A percentile compares a stretch with the other conserved stretches of the same genome.
Conservation (phyloP, 345 rosid species). For the Combretum micranthum region DNA sequence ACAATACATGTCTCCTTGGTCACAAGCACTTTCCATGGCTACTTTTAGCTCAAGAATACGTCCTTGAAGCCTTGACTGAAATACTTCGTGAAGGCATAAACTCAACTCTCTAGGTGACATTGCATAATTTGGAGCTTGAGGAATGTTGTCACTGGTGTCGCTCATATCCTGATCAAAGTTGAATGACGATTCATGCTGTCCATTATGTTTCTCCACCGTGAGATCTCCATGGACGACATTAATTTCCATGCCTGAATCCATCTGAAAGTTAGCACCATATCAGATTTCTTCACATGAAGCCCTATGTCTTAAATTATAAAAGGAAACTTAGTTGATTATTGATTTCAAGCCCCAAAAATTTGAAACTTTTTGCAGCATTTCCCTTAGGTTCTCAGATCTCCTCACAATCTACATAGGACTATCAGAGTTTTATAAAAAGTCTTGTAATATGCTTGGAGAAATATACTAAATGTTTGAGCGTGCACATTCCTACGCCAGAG, state of each 20-base stretch:
- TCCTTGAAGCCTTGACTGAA: constrained; percentile 20
- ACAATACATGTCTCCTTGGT: background rate
- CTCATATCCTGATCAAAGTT: constrained; percentile 13
- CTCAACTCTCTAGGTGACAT: constrained; percentile 23
- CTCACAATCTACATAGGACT: no score
- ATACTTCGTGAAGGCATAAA: constrained; percentile 27
- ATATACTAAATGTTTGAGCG: no score
- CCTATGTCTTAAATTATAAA: no score
- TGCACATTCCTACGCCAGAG: no score
- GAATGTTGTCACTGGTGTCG: background rate
- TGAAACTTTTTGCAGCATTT: no score
- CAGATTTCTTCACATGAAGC: no score
- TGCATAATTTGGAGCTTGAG: constrained; percentile 8
- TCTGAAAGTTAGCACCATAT: background rate
- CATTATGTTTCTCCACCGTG: constrained; percentile 1
- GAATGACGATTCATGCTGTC: constrained; percentile 2
- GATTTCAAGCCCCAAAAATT: no score
- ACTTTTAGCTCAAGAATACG: constrained; percentile 27
- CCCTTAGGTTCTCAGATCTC: no score
- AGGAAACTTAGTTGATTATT: no score
- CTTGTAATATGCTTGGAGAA: no score
- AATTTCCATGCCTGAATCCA: constrained; percentile 7
- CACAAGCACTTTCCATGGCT: constrained; percentile 7
- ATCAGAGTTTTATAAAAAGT: no score
- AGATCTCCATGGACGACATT: constrained; percentile 8